Evolutionary conservation across 1,284 basidiomycete genomes (phyloP), one percentile per base, ranked within the genome.

Genomic region (Malassezia slooffiae): DNA sequence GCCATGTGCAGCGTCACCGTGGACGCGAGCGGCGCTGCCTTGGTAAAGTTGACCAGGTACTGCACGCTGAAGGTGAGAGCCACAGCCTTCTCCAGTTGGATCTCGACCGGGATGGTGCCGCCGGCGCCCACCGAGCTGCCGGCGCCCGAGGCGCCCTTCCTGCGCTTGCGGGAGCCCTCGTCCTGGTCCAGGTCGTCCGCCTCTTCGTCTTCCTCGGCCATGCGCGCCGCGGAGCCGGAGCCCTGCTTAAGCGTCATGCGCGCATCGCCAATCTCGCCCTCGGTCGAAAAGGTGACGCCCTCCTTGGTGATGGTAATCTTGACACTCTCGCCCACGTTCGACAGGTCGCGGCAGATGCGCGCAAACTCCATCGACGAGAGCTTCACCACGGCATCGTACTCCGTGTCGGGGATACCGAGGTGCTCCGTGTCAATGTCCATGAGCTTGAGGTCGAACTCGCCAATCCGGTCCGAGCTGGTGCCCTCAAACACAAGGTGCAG

Each of bases 381-480:
- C 23, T 81, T 83, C 43, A 97, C 81, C 41, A 85, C 82, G 15
- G 88, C 87, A 64, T 97, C 91, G 72, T 97, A 99, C 52, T 90
- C 83, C 3, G 93, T 99, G 59, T 96, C 89, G n/a, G 93, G 93
- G 61, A 97, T 96, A 39, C 85, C 85, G 42, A 97, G 82, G 46
- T 82, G 83, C 72, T 97, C 93, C 26, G 72, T 54, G 43, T 99
- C 91, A 63, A 99, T 99, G 67, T 97, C 93, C 90, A 99, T 96
- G 43, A 97, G 80, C 72, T 96, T 97, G 82, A 99, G 87, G 64
- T 95, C 90, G 73, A 96, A 97, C 70, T 97, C 88, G 19, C 88
- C 89, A 42, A 97, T 83, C 43, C 93, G 81, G 72, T 96, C 91
- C 9, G 83, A 80, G 91, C 88, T 83, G 66, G 83, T 82, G 13